Conservation (phyloP, 257 asterid genomes). For the Solanum megistacrolobum region DNA sequence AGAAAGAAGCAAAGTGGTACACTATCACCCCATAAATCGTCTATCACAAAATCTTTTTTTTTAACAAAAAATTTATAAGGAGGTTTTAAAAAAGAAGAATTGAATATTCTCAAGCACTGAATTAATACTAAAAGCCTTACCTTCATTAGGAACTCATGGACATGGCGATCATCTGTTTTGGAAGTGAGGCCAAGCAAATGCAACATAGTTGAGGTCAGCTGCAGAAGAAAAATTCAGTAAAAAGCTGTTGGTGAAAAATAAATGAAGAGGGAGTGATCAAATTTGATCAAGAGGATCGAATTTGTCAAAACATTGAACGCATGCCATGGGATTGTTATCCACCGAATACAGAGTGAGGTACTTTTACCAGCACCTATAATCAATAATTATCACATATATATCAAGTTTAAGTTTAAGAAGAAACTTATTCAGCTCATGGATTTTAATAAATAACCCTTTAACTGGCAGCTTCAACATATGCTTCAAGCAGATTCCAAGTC, state of each 20-base stretch:
- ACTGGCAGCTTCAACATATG: neutral
- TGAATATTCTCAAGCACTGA: neutral
- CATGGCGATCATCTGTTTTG: slow-evolving; percentile 31
- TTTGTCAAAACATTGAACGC: neutral
- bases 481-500: neutral
- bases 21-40: neutral
- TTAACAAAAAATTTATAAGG: neutral
- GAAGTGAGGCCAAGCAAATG: slow-evolving; percentile 86
- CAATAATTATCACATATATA: neutral
- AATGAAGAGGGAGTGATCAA: neutral
- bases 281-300: neutral
- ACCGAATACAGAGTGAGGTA: neutral
- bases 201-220: slow-evolving; percentile 87
- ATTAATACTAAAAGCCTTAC: slow-evolving; percentile 31
- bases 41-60: neutral
- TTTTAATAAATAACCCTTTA: neutral
- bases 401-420: neutral
- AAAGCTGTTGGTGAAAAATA: neutral
- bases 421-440: neutral
- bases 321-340: neutral
- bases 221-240: slow-evolving; percentile 16
- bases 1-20: neutral
- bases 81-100: neutral
- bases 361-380: neutral
- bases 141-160: slow-evolving; percentile 59